Evolutionary conservation across 345 rosid genomes (phyloP), one percentile per base, ranked within the genome.

Genomic region (Atalantia buxifolia): DNA sequence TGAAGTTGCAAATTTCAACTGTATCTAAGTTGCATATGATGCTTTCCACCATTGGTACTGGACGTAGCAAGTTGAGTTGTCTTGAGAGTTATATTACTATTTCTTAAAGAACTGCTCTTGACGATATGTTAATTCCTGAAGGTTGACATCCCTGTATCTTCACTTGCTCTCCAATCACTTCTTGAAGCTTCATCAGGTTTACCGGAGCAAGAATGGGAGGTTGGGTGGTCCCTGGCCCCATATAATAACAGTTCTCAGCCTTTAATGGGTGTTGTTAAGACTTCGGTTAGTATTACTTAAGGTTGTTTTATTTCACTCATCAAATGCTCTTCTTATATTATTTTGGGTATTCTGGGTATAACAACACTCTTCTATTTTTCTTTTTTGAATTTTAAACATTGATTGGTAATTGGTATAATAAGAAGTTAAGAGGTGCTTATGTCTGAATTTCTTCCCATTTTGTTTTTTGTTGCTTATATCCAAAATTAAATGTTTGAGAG

Each of bases 161-260:
- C 97, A 83, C 62, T 61, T 81, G 91, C 97, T 68, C 87, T 96
- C 56, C 89, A 88, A 84, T 90, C 97, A 71, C 89, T 96, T 70
- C 67, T 90, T 73, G 92, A 92, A 83, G 85, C 91, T 83, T 94
- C 96, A 81, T 87, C 86, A 28, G 89, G 95, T 76, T 85, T 89
- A 55, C 59, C 72, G 59, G 94, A 89, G 77, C 89, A 89, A 72
- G 93, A 89, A 76, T 96, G 98, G 98, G 98, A 96, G 86, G 79
- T 89, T 76, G 99, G 99, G 78, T 94, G 99, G 99, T 96, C 98
- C 75, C 75, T 94, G 76, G 91, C 91, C 64, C 86, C 93, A 24
- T 78, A 85, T 30, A 86, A 82, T 69, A 83, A 74, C 70, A 84
- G 61, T 82, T 75, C 87, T 61, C 90, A 82, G 82, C 79, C 86